Conservation (phyloP, 2,329 filamentous ascomycete genomes). For the Coleophoma cylindrospora region DNA sequence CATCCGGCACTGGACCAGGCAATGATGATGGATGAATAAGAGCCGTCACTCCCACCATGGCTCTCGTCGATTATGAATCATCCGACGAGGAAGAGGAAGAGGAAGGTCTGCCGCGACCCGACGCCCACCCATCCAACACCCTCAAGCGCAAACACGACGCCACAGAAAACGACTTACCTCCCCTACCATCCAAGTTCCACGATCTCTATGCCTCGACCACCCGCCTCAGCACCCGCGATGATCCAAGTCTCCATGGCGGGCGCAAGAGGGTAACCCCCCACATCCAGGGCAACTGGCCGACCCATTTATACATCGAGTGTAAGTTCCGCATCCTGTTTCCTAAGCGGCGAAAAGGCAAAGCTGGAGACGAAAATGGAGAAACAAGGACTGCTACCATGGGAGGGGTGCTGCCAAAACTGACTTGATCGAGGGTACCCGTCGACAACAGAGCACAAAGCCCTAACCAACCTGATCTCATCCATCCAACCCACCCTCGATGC, state of each 20-base stretch:
- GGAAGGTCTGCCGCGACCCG: background rate
- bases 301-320: slow-evolving; percentile 93
- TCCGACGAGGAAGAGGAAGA: slow-evolving; percentile 37
- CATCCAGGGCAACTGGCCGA: slow-evolving; percentile 85
- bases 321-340: slow-evolving; percentile 29
- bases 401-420: slow-evolving; percentile 8
- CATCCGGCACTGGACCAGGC: no score
- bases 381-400: no score
- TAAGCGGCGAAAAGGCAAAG: background rate
- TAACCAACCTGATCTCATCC: slow-evolving; percentile 37
- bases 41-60: slow-evolving; percentile 35
- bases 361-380: no score
- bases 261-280: slow-evolving; percentile 80
- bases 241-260: slow-evolving; percentile 80
- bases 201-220: slow-evolving; percentile 84
- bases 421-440: slow-evolving; percentile 47
- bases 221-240: slow-evolving; percentile 72
- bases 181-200: slow-evolving; percentile 76
- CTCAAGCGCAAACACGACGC: slow-evolving; percentile 29
- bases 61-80: slow-evolving; percentile 62
- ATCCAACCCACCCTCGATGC: slow-evolving; percentile 24
- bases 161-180: slow-evolving; percentile 45
- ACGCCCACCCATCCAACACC: slow-evolving; percentile 24
- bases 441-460: slow-evolving; percentile 37
- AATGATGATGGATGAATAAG: no score